phyloP scores from a whole-genome alignment of 164 flowering plant species.

The Magnolia changhungtana region DNA sequence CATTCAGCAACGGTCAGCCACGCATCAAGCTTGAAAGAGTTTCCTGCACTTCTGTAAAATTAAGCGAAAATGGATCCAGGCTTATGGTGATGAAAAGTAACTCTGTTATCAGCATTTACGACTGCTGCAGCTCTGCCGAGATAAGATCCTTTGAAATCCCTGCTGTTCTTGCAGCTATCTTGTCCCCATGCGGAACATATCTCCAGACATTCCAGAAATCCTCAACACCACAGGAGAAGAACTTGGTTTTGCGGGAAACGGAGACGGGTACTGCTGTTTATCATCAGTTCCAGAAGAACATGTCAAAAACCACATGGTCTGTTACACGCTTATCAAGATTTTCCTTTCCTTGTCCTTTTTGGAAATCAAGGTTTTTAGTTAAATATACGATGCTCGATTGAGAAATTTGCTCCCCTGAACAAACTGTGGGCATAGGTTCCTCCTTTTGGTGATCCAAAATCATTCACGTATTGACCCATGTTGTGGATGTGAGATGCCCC shows the following conservation, averaged over 20 bases:
- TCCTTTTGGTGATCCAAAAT: not conserved
- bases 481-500: not conserved
- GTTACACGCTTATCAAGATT: not conserved
- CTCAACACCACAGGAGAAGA: conserved; percentile 72
- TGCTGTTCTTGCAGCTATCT: conserved; percentile 52
- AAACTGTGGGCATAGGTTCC: not conserved
- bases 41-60: conserved; percentile 55
- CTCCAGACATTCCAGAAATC: conserved; percentile 85
- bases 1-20: conserved; percentile 67
- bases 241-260: conserved; percentile 62
- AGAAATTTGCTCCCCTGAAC: not conserved
- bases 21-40: conserved; percentile 49
- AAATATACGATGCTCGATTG: not conserved
- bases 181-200: conserved; percentile 85
- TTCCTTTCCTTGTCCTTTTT: not conserved
- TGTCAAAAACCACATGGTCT: conserved; percentile 83
- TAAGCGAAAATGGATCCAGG: conserved; percentile 75
- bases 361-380: not conserved
- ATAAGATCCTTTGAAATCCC: conserved; percentile 60
- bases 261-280: conserved; percentile 62
- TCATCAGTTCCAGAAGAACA: conserved; percentile 72
- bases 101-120: conserved; percentile 50
- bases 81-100: conserved; percentile 71
- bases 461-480: not conserved
- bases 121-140: conserved; percentile 44